These are phyloP conservation scores for Chenopodium album DNA, from an alignment of 148 eudicot species.

Conservation along the genomic window DNA sequence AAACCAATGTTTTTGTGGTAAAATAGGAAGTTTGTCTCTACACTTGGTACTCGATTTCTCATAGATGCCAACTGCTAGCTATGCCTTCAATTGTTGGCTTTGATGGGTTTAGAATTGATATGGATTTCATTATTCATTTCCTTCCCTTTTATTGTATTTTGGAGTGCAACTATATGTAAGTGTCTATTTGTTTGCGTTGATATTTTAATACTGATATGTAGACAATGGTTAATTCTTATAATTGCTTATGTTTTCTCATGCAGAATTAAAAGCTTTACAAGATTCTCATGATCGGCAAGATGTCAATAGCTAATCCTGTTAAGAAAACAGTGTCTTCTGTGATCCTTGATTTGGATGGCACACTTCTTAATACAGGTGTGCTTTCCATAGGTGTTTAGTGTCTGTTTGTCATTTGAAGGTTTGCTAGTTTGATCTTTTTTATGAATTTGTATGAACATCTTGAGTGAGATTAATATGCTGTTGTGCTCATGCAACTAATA, in stretches of 20 bases:
- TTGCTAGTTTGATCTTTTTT: background rate
- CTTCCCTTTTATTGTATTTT: no score
- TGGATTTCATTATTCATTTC: no score
- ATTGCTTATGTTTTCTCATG: background rate
- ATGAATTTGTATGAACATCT: background rate
- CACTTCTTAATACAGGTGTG: conserved; percentile 71
- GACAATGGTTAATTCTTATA: background rate
- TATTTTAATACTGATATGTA: no score
- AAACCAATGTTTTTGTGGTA: no score
- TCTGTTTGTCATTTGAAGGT: no score
- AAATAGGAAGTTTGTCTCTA: no score
- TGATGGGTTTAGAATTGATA: no score
- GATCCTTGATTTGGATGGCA: conserved; percentile 78
- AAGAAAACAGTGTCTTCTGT: conserved; percentile 58
- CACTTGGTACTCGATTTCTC: no score
- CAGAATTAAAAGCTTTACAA: conserved; percentile 14
- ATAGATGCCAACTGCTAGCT: no score
- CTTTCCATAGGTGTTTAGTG: background rate
- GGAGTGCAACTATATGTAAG: no score
- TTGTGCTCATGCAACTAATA: background rate
- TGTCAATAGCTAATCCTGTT: conserved; percentile 44
- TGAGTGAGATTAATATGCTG: background rate
- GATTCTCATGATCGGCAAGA: conserved; percentile 17
- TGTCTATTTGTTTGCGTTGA: no score
- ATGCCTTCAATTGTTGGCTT: no score